These are phyloP conservation scores for Tylopilus balloui DNA, from an alignment of 768 basidiomycete species.

Conservation along the genomic window DNA sequence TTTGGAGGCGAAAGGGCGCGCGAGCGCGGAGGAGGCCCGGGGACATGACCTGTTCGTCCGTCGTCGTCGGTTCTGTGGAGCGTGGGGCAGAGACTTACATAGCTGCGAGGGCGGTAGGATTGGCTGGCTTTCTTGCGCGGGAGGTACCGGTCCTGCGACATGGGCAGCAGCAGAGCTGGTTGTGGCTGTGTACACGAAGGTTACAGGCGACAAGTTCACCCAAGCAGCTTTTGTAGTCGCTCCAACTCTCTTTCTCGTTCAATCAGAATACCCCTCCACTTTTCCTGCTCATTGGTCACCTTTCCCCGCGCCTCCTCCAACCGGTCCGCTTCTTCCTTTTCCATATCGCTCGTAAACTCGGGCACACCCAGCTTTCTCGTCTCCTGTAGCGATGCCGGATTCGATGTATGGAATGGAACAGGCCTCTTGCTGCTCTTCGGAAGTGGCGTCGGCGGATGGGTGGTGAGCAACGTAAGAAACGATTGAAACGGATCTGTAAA, in stretches of 20 bases:
- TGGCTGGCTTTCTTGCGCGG: conserved; percentile 29
- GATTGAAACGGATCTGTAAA: conserved; percentile 90
- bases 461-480: conserved; percentile 76
- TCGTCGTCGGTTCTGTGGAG: not conserved
- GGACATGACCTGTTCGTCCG: conserved; percentile 59
- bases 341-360: conserved; percentile 84
- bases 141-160: conserved; percentile 34
- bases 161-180: conserved; percentile 5
- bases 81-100: no score
- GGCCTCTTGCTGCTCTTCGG: conserved; percentile 56
- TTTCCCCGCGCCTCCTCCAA: conserved; percentile 72
- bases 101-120: conserved; percentile 39
- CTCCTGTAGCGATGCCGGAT: conserved; percentile 56
- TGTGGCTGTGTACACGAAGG: conserved; percentile 19
- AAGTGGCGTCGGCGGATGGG: conserved; percentile 80
- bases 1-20: conserved; percentile 73
- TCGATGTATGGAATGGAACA: conserved; percentile 68
- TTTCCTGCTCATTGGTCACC: conserved; percentile 72
- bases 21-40: conserved; percentile 84
- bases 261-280: conserved; percentile 59
- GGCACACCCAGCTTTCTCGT: conserved; percentile 62
- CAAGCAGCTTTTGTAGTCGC: conserved; percentile 50
- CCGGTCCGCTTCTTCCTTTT: conserved; percentile 77
- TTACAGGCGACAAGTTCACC: not conserved
- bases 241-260: conserved; percentile 83